phyloP scores from a whole-genome alignment of 768 basidiomycete genomes.

The Russula virescens region DNA sequence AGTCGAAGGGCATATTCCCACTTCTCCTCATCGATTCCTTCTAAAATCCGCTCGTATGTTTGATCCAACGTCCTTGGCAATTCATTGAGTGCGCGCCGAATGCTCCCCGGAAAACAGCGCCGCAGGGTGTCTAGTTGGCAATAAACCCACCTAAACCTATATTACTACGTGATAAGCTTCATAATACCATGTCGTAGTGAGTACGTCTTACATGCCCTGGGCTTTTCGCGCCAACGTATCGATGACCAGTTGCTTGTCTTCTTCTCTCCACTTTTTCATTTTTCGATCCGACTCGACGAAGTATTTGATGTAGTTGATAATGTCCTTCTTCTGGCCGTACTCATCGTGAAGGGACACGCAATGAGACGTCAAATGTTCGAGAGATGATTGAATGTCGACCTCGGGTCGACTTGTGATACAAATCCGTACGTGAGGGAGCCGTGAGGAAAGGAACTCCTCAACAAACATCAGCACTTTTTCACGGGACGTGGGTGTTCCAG shows the following conservation, averaged over 20 bases:
- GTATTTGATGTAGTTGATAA: background rate
- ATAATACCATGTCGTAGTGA: background rate
- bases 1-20: conserved; percentile 1
- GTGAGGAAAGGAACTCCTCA: too few relatives aligned
- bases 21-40: conserved; percentile 1
- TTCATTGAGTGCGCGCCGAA: background rate
- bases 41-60: background rate
- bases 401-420: background rate
- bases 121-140: conserved; percentile 1
- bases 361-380: background rate
- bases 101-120: background rate
- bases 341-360: too few relatives aligned
- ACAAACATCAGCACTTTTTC: too few relatives aligned
- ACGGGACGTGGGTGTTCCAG: too few relatives aligned
- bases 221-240: background rate
- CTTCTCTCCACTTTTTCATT: background rate
- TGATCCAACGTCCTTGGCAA: background rate
- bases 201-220: background rate
- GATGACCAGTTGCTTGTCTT: conserved; percentile 5
- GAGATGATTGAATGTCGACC: background rate
- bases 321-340: background rate
- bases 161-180: background rate
- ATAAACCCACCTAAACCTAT: background rate
- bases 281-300: background rate
- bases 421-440: background rate